Evolutionary conservation across 495 filamentous ascomycete genomes (phyloP).

Genomic region (Xylaria flabelliformis): DNA sequence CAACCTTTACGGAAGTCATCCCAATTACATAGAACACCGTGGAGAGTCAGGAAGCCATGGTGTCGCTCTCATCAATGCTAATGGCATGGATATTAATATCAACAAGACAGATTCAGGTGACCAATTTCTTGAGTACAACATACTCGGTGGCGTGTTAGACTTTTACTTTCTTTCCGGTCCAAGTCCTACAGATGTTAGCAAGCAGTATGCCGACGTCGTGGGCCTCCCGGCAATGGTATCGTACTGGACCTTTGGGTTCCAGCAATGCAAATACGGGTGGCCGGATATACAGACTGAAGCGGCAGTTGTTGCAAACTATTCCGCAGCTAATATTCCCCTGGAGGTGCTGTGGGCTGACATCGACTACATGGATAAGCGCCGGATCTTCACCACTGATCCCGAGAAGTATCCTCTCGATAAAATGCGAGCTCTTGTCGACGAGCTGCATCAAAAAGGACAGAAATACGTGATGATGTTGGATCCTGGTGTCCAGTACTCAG

Average conservation of each 20-base stretch:
- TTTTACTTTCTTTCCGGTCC: slow-evolving; percentile 84
- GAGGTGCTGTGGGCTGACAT: slow-evolving; percentile 86
- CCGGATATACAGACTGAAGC: slow-evolving; percentile 72
- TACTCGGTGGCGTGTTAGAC: slow-evolving; percentile 78
- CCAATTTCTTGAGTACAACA: slow-evolving; percentile 85
- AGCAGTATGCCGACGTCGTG: slow-evolving; percentile 75
- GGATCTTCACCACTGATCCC: slow-evolving; percentile 75
- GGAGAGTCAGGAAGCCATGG: slow-evolving; percentile 71
- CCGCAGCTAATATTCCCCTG: slow-evolving; percentile 69
- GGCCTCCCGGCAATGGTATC: slow-evolving; percentile 78
- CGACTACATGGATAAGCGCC: slow-evolving; percentile 67
- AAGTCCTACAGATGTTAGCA: slow-evolving; percentile 70
- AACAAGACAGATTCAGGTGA: slow-evolving; percentile 64
- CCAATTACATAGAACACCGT: slow-evolving; percentile 82
- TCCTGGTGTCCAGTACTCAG: slow-evolving; percentile 68
- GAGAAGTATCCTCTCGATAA: slow-evolving; percentile 72
- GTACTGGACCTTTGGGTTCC: slow-evolving; percentile 87
- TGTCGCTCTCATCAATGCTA: slow-evolving; percentile 79
- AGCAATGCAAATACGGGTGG: slow-evolving; percentile 85
- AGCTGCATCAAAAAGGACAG: slow-evolving; percentile 74
- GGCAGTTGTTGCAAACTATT: slow-evolving; percentile 75
- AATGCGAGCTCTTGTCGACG: slow-evolving; percentile 68
- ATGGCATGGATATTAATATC: slow-evolving; percentile 87
- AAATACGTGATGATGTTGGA: slow-evolving; percentile 89
- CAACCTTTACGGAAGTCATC: slow-evolving; percentile 85